Evolutionary conservation across 2,329 filamentous ascomycete genomes (phyloP).

Genomic region (Tolypocladium pustulatum): DNA sequence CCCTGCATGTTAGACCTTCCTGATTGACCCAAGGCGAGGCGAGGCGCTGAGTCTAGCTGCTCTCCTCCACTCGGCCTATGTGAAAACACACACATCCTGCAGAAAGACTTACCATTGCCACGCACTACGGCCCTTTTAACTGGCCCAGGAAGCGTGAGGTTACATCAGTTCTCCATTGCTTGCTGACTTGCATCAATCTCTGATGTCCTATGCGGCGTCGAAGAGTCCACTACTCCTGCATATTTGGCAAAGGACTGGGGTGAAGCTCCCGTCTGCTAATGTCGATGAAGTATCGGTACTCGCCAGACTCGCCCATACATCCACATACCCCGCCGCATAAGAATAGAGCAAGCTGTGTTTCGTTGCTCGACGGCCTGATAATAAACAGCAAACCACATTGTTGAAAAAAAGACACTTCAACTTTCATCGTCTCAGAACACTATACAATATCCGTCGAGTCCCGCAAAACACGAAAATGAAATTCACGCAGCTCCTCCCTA

Average conservation of each 20-base stretch:
- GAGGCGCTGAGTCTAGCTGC: background rate
- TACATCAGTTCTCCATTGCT: background rate
- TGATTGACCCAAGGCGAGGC: background rate
- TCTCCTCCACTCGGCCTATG: background rate
- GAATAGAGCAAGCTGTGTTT: background rate
- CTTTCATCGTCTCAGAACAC: background rate
- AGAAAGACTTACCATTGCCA: background rate
- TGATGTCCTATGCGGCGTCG: background rate
- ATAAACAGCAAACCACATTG: background rate
- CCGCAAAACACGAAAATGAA: background rate
- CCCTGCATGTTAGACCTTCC: background rate
- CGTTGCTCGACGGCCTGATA: background rate
- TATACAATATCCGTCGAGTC: background rate
- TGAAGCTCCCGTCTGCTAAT: background rate
- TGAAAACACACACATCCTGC: background rate
- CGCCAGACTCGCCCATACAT: background rate
- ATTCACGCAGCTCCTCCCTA: background rate
- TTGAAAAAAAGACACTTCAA: background rate
- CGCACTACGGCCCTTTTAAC: background rate
- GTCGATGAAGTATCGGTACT: background rate
- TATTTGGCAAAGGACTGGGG: background rate
- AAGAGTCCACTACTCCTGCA: background rate
- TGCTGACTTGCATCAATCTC: background rate
- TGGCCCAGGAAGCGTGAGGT: background rate
- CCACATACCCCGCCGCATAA: background rate